A percentile compares a stretch with the other conserved stretches of the same genome.
Evolutionary conservation across 768 basidiomycete species (phyloP).

Genomic region (Clathrus columnatus): DNA sequence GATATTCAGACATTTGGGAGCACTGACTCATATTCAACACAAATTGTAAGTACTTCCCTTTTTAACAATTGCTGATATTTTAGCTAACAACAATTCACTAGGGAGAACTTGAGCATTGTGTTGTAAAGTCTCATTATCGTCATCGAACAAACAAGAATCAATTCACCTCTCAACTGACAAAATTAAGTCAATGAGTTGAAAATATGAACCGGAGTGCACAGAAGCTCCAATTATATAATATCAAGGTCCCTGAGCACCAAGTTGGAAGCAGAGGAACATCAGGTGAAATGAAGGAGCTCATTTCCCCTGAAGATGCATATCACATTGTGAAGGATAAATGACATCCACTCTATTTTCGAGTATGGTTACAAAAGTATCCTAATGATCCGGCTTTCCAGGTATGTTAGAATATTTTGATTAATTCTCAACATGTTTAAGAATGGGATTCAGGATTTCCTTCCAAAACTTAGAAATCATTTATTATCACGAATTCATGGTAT

Average conservation of each 20-base stretch:
- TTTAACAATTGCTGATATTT: too few relatives aligned
- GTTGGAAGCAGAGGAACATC: slow-evolving; percentile 1
- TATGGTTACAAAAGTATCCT: not conserved
- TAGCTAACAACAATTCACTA: too few relatives aligned
- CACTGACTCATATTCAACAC: slow-evolving; percentile 4
- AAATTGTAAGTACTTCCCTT: slow-evolving; percentile 4
- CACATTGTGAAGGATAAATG: not conserved
- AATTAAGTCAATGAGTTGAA: too few relatives aligned
- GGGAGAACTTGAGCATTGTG: too few relatives aligned
- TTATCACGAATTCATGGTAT: not conserved
- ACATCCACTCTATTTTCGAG: not conserved
- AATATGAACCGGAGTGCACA: too few relatives aligned
- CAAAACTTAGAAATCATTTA: slow-evolving; percentile 3
- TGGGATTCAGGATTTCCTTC: not conserved
- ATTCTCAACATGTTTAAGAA: not conserved
- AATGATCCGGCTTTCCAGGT: slow-evolving; percentile 3
- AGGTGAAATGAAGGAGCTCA: too few relatives aligned
- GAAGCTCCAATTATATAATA: too few relatives aligned
- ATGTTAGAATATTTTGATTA: not conserved
- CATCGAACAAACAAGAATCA: too few relatives aligned
- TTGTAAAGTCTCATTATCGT: too few relatives aligned
- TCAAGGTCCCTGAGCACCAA: too few relatives aligned
- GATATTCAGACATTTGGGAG: slow-evolving; percentile 1
- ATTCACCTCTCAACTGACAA: too few relatives aligned
- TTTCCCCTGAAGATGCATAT: not conserved